These are phyloP conservation scores for Fimicolochytrium jonesii DNA, from an alignment of 192 early-diverging fungal genomes.

Conservation along the genomic window DNA sequence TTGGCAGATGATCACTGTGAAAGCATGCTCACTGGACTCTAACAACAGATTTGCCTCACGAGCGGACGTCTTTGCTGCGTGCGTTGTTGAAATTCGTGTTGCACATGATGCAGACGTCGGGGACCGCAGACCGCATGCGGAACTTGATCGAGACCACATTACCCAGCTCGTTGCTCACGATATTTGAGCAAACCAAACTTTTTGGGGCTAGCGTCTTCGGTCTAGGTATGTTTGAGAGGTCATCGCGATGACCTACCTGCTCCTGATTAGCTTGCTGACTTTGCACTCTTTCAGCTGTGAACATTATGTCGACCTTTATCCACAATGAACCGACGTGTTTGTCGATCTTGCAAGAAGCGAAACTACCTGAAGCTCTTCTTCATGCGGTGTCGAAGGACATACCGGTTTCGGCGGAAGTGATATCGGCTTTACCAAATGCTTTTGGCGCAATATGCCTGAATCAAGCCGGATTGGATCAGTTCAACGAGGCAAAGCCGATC, in stretches of 20 bases:
- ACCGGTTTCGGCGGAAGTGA: constrained; percentile 74
- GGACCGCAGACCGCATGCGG: constrained; percentile 83
- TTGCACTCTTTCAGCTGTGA: constrained; percentile 56
- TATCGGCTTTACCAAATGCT: constrained; percentile 79
- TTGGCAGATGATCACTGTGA: too few relatives aligned
- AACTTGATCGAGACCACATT: constrained; percentile 90
- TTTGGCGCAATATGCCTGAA: constrained; percentile 97
- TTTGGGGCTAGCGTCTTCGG: constrained; percentile 85
- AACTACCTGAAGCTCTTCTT: constrained; percentile 81
- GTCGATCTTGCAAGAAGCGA: constrained; percentile 88
- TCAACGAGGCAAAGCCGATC: constrained; percentile 68
- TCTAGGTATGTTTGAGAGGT: constrained; percentile 51
- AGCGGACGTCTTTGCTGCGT: constrained; percentile 73
- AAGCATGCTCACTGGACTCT: too few relatives aligned
- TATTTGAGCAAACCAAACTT: constrained; percentile 68
- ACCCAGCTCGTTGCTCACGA: constrained; percentile 65
- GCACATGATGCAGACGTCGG: constrained; percentile 92
- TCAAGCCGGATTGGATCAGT: constrained; percentile 75
- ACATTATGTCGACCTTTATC: constrained; percentile 91
- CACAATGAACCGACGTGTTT: constrained; percentile 97
- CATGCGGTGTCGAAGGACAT: constrained; percentile 62
- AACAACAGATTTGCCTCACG: constrained; percentile 66
- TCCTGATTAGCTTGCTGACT: too few relatives aligned
- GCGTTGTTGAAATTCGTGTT: constrained; percentile 87
- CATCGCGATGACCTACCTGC: too few relatives aligned